phyloP scores from a whole-genome alignment of 345 rosid genomes.

The Jatropha curcas region DNA sequence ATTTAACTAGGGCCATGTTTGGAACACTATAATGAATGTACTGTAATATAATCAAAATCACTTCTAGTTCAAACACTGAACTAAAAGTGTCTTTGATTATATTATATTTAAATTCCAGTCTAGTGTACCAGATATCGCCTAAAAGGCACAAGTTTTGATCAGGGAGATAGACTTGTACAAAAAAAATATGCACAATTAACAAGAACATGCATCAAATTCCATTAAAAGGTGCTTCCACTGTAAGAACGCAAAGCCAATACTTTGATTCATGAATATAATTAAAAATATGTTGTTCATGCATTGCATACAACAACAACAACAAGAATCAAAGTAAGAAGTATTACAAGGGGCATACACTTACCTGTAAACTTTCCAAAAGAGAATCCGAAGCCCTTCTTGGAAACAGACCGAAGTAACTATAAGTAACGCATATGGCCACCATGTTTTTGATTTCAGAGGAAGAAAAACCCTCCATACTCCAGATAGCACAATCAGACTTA shows the following conservation, averaged over 20 bases:
- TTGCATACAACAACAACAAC: background rate
- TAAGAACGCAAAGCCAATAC: background rate
- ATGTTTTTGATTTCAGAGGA: slow-evolving; percentile 63
- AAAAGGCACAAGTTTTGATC: background rate
- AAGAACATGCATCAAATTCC: background rate
- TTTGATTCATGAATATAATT: background rate
- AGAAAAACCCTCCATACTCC: slow-evolving; percentile 90
- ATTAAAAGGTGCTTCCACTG: background rate
- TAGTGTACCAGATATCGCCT: no score
- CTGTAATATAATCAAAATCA: no score
- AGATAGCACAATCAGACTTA: slow-evolving; percentile 79
- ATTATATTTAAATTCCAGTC: no score
- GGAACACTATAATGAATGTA: no score
- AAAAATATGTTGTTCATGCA: background rate
- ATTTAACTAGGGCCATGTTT: no score
- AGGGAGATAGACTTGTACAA: background rate
- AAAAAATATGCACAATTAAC: background rate
- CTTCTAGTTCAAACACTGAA: no score
- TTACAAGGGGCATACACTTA: slow-evolving; percentile 28
- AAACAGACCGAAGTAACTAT: slow-evolving; percentile 71
- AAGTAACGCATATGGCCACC: slow-evolving; percentile 88
- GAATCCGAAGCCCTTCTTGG: slow-evolving; percentile 90
- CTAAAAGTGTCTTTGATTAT: no score
- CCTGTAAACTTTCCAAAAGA: slow-evolving; percentile 87
- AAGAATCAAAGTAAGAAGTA: background rate